Base-by-base conservation (phyloP, 2,329 filamentous ascomycete genomes). In the Alternaria sp. region DNA sequence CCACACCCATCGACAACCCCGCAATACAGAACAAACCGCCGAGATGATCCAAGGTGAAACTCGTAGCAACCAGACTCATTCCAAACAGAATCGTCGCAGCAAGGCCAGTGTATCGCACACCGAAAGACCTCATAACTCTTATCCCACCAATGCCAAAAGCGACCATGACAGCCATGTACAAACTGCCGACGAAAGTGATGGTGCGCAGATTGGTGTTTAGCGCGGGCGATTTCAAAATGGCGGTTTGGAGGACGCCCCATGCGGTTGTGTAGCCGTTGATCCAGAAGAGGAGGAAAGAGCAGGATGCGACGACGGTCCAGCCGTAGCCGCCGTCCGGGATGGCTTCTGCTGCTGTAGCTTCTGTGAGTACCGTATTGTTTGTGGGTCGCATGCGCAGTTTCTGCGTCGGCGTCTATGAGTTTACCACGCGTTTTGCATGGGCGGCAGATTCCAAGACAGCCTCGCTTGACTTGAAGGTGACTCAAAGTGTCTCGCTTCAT, bases 231-330 rank as follows among this genome's bases (percentile, higher is more conserved):
- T 84, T 77, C 8, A 88, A 84, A 0, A 90, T 82, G 0, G 83
- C 87, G 3, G 82, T 81, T 74, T 90, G 88, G 44, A 89, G 79
- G 2, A 90, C 82, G 18, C 88, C 88, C 87, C 88, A 90, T 64
- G 82, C 83, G 69, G 87, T 88, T 7, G 82, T 82, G 0, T 82
- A 85, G 46, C 87, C 88, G 47, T 86, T 82, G 45, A 85, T 70
- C 72, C 73, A 77, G 81, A 86, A 89, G 2, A 84, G 82, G 20
- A 88, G 67, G 2, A 85, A 71, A 3, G 84, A 82, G 65, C 85
- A 87, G 37, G 80, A 82, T 5, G 76, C 77, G 21, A 89, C 84
- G 5, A 89, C 80, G 8, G 83, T 80, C 86, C 86, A 88, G 61
- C 85, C 86, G 69, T 87, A 87, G 25, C 85, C 86, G 20, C 86